Base-by-base conservation (phyloP, 345 rosid genomes). In the Toxicodendron radicans region DNA sequence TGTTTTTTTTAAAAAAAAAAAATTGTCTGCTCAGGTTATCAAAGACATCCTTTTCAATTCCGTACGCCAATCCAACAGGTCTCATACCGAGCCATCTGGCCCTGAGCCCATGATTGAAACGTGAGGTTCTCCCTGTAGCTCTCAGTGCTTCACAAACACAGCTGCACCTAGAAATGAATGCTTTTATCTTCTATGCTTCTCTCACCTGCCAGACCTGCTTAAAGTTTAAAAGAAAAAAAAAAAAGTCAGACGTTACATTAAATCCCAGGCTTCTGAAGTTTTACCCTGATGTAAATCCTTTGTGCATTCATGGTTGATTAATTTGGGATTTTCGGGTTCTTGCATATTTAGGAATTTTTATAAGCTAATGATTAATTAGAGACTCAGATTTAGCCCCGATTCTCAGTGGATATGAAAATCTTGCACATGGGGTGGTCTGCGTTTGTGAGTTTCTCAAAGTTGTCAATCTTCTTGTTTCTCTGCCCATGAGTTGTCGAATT, bases 101-200 rank as follows among this genome's bases (percentile, higher is more conserved):
- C 94, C 98, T 41, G 99, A 93, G 75, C 99, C 99, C 46, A 96
- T 96, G 99, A 85, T 93, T 20, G 97, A 95, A 83, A 75, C 96
- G 57, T 95, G 85, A 93, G 79, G 0, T 18, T 10, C 17, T 58
- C 51, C 57, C 27, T 48, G 58, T 46, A 18, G 24, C 23, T 7
- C 8, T 5, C n/a, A n/a, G 43, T 7, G 43, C 10, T 38, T 38
- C 43, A 38, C 43, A 38, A 38, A 38, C 43, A 7, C 43, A 38
- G 32, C 1, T 33, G 64, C 80, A 48, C 71, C 69, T 10, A 60
- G 27, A 46, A 75, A 59, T 59, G 76, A 70, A 79, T 57, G 35
- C 41, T 17, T 46, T 61, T 12, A 45, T 61, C 30, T 23, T 38
- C 52, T 32, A 27, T 58, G 46, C 16, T 65, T 23, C 11, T 68